Conservation (phyloP, 352 stramenopile genomes). For the Pseudoperonospora humuli region DNA sequence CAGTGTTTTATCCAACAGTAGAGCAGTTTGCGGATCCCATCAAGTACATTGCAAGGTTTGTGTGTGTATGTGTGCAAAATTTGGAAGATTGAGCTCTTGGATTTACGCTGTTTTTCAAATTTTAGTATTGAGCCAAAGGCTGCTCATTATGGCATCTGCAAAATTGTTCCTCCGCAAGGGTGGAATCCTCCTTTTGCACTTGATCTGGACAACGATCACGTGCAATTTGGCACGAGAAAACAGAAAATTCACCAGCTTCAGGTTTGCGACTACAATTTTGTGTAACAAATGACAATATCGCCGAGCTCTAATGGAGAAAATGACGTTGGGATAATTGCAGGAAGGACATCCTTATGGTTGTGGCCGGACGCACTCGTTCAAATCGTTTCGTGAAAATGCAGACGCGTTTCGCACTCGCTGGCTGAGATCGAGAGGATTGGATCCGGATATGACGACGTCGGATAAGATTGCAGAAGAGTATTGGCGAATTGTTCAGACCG, state of each 20-base stretch:
- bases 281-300: not conserved
- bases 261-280: slow-evolving; percentile 9
- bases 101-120: not conserved
- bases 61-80: too few relatives aligned
- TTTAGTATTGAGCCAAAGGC: slow-evolving; percentile 55
- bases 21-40: slow-evolving; percentile 86
- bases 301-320: not conserved
- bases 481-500: slow-evolving; percentile 79
- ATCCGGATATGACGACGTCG: slow-evolving; percentile 37
- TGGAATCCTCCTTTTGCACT: slow-evolving; percentile 86
- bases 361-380: slow-evolving; percentile 52
- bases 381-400: slow-evolving; percentile 53
- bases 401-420: slow-evolving; percentile 50
- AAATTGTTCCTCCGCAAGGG: slow-evolving; percentile 94
- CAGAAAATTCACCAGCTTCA: slow-evolving; percentile 89
- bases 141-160: slow-evolving; percentile 89
- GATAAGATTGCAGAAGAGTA: slow-evolving; percentile 83
- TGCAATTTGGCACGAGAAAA: slow-evolving; percentile 88
- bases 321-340: slow-evolving; percentile 12
- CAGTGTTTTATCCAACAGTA: slow-evolving; percentile 72
- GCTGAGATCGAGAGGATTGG: slow-evolving; percentile 31
- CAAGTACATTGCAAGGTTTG: slow-evolving; percentile 79
- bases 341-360: slow-evolving; percentile 63
- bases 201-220: slow-evolving; percentile 41
- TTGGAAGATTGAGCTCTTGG: too few relatives aligned